Conservation (phyloP, 306 rosid genomes). For the Castanea sativa region DNA sequence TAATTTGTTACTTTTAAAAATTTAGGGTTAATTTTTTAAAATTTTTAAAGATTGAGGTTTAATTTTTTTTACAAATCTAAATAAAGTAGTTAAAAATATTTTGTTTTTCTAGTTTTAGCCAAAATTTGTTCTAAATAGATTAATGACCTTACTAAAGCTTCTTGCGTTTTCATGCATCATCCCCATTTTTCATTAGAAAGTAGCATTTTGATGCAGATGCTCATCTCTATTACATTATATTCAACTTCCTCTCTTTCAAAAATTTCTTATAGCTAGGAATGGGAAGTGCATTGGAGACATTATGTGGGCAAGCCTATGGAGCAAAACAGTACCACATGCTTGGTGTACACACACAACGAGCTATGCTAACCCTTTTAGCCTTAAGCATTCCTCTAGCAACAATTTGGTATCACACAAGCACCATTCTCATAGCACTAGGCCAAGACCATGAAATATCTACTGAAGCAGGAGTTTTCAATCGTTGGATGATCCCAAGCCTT, state of each 20-base stretch:
- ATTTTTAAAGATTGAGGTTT: no score
- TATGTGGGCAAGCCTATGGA: constrained; percentile 65
- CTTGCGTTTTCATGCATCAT: no score
- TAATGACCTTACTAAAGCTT: no score
- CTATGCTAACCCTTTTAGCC: constrained; percentile 41
- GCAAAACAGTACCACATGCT: constrained; percentile 52
- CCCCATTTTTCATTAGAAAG: no score
- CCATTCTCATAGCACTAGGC: constrained; percentile 37
- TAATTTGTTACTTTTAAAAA: no score
- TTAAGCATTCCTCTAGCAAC: constrained; percentile 41
- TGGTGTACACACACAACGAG: constrained; percentile 53
- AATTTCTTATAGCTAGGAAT: constrained; percentile 43
- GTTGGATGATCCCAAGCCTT: constrained; percentile 52
- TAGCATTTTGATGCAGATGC: not conserved
- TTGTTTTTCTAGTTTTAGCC: no score
- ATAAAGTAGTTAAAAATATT: no score
- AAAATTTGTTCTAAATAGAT: no score
- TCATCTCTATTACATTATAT: not conserved
- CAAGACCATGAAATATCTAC: constrained; percentile 44
- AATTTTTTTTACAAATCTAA: no score
- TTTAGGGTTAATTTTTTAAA: no score
- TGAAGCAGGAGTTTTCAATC: constrained; percentile 41
- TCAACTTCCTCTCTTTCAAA: not conserved
- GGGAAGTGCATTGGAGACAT: constrained; percentile 61
- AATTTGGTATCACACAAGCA: constrained; percentile 43